Percentiles rank a stretch among this genome's conserved stretches.
Evolutionary conservation across 345 rosid species (phyloP).

Genomic region (Pseudoturritis turrita): DNA sequence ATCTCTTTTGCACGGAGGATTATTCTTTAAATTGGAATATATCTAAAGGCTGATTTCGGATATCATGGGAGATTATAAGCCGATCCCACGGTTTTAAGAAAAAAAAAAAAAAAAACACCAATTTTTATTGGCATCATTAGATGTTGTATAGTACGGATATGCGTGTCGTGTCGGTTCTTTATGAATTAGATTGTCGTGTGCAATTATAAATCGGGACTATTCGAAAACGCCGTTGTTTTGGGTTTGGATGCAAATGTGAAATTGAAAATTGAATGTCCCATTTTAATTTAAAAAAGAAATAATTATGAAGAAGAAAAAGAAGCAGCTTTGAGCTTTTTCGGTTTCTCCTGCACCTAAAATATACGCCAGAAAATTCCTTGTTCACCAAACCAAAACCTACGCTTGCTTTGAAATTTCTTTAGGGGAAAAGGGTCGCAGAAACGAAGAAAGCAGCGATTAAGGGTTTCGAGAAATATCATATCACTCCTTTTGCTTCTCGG

Average conservation of each 20-base stretch:
- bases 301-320: not conserved
- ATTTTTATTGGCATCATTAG: conserved; percentile 6
- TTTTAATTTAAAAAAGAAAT: not conserved
- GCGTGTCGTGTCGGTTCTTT: conserved; percentile 4
- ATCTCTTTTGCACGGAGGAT: too few relatives aligned
- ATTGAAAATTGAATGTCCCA: too few relatives aligned
- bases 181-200: not conserved
- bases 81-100: too few relatives aligned
- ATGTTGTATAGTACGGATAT: not conserved
- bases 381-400: conserved; percentile 14
- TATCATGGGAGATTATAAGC: too few relatives aligned
- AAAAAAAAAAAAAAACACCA: too few relatives aligned
- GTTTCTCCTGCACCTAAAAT: conserved; percentile 1
- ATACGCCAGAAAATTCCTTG: conserved; percentile 1
- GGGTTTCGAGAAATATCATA: not conserved
- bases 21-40: too few relatives aligned
- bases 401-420: conserved; percentile 12
- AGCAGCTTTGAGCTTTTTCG: conserved; percentile 12
- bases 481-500: not conserved
- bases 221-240: not conserved
- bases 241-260: not conserved
- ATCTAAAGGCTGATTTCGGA: too few relatives aligned
- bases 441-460: not conserved
- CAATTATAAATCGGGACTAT: not conserved
- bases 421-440: not conserved